These are phyloP conservation scores for Mortierella sp. DNA, from an alignment of 371 early-diverging fungal species.

Conservation along the genomic window DNA sequence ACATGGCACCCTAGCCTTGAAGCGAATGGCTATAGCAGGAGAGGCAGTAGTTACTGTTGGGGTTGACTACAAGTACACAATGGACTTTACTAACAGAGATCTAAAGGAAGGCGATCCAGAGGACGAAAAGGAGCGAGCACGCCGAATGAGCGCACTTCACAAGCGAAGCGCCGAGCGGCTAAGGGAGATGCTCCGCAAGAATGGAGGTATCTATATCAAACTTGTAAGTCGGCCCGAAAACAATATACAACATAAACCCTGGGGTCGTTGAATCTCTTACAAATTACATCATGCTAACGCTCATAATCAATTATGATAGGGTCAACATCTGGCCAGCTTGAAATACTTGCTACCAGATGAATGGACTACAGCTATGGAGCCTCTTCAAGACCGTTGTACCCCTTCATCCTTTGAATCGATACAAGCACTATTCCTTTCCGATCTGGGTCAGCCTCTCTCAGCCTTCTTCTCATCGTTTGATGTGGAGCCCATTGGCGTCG, in stretches of 20 bases:
- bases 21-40: slow-evolving; percentile 63
- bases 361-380: slow-evolving; percentile 89
- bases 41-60: slow-evolving; percentile 65
- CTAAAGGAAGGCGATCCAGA: slow-evolving; percentile 57
- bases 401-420: slow-evolving; percentile 79
- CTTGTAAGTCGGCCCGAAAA: slow-evolving; percentile 57
- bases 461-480: slow-evolving; percentile 80
- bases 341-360: slow-evolving; percentile 90
- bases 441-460: slow-evolving; percentile 72
- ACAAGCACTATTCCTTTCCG: slow-evolving; percentile 74
- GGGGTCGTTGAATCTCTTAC: too few species aligned
- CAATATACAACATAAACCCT: too few species aligned
- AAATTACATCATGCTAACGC: too few species aligned
- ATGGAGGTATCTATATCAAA: slow-evolving; percentile 95
- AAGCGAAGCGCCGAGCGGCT: slow-evolving; percentile 70
- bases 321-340: slow-evolving; percentile 91
- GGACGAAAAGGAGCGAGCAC: slow-evolving; percentile 56
- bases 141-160: slow-evolving; percentile 58
- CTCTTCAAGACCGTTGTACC: slow-evolving; percentile 89
- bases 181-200: slow-evolving; percentile 64
- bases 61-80: slow-evolving; percentile 72
- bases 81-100: slow-evolving; percentile 52
- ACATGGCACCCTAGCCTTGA: slow-evolving; percentile 59
- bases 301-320: slow-evolving; percentile 47
- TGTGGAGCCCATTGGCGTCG: slow-evolving; percentile 83